These are phyloP conservation scores for Tillandsia fasciculata DNA, from an alignment of 176 grass and related monocot genomes.

Conservation along the genomic window DNA sequence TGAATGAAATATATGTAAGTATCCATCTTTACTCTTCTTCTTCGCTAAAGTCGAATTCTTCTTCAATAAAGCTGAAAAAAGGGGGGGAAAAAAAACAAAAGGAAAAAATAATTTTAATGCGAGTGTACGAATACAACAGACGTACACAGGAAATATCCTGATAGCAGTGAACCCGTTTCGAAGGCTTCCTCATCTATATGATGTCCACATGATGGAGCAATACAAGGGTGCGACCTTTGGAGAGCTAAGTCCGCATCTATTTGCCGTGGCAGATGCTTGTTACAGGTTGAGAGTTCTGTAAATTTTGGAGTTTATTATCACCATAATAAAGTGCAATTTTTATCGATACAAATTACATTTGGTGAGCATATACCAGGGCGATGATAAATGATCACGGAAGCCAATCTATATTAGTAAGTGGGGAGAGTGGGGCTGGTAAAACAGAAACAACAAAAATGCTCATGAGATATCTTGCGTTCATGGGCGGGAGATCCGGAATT, in stretches of 20 bases:
- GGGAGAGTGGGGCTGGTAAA: slow-evolving; percentile 96
- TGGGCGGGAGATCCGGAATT: slow-evolving; percentile 74
- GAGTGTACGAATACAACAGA: slow-evolving; percentile 28
- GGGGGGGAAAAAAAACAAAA: no score
- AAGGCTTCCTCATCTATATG: slow-evolving; percentile 80
- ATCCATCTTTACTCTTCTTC: background rate
- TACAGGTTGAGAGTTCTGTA: slow-evolving; percentile 43
- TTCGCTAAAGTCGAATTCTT: background rate
- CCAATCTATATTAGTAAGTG: slow-evolving; percentile 85
- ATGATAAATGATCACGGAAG: slow-evolving; percentile 88
- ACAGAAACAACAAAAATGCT: slow-evolving; percentile 98
- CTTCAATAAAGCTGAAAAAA: background rate
- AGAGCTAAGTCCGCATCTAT: slow-evolving; percentile 85
- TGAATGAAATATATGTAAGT: slow-evolving; percentile 96
- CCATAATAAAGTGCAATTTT: background rate
- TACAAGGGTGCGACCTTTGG: slow-evolving; percentile 84
- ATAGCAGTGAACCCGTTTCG: slow-evolving; percentile 91
- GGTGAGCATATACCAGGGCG: slow-evolving; percentile 28
- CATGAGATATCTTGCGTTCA: slow-evolving; percentile 96
- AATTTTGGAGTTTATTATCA: background rate
- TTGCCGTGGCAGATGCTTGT: slow-evolving; percentile 69
- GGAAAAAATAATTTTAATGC: slow-evolving; percentile 8
- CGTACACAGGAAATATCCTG: slow-evolving; percentile 94
- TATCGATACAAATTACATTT: background rate
- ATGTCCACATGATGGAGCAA: slow-evolving; percentile 92